Conservation (phyloP, 176 grass and related monocot genomes). For the Alopecurus myosuroides region DNA sequence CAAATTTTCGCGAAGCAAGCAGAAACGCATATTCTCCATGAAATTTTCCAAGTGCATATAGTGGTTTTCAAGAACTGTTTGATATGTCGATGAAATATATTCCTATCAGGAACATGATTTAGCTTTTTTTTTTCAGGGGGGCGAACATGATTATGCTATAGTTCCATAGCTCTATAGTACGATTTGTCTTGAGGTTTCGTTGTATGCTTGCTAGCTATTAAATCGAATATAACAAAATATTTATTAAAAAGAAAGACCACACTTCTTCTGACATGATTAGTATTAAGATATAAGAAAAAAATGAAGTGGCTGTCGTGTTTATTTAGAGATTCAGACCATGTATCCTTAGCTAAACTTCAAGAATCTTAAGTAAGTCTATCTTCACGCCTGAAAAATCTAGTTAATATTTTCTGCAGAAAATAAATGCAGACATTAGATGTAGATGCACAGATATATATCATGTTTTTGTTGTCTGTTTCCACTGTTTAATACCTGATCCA, state of each 20-base stretch:
- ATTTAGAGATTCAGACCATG: conserved; percentile 1
- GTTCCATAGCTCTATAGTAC: too few species aligned
- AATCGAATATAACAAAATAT: background rate
- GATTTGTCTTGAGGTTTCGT: too few species aligned
- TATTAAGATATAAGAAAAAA: background rate
- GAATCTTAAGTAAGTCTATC: background rate
- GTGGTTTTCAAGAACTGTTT: too few species aligned
- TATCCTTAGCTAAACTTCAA: background rate
- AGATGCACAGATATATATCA: background rate
- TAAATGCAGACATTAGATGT: background rate
- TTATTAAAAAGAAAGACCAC: background rate
- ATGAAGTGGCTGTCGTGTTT: background rate
- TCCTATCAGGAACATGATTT: background rate
- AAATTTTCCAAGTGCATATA: background rate
- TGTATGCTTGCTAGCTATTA: background rate
- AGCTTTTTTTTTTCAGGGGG: too few species aligned
- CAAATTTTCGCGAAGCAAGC: background rate
- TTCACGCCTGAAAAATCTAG: background rate
- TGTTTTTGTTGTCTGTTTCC: background rate
- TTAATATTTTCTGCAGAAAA: background rate
- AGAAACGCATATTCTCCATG: background rate
- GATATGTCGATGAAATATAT: background rate
- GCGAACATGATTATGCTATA: too few species aligned
- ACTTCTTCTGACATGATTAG: background rate
- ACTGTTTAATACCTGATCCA: background rate